These are phyloP conservation scores for Populus simonii DNA, from an alignment of 345 rosid genomes.

Conservation along the genomic window DNA sequence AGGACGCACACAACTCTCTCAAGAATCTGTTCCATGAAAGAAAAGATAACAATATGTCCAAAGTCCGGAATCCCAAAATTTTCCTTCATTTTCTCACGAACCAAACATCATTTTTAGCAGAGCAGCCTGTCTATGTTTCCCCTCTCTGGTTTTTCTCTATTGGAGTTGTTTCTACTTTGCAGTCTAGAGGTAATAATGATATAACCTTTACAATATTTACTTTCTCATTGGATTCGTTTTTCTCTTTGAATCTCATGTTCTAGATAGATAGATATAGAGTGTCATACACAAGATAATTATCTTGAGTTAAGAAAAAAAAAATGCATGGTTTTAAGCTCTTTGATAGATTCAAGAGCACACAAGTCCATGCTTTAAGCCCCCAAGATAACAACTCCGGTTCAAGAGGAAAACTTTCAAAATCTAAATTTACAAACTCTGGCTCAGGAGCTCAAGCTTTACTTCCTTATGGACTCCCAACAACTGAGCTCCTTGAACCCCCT, in stretches of 20 bases:
- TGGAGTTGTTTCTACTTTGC: slow-evolving; percentile 13
- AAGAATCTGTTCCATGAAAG: slow-evolving; percentile 28
- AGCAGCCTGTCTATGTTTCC: not conserved
- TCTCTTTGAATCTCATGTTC: not conserved
- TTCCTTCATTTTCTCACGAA: slow-evolving; percentile 19
- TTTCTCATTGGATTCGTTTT: not conserved
- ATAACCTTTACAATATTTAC: not conserved
- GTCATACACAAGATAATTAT: not conserved
- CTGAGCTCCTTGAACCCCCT: slow-evolving; percentile 66
- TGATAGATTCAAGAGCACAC: slow-evolving; percentile 61
- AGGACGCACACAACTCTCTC: not conserved
- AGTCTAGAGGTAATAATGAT: slow-evolving; percentile 12
- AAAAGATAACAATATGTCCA: slow-evolving; percentile 5
- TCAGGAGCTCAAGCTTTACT: slow-evolving; percentile 47
- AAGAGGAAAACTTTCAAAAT: slow-evolving; percentile 45
- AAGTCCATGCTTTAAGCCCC: slow-evolving; percentile 60
- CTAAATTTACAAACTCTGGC: slow-evolving; percentile 35
- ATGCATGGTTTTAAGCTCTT: slow-evolving; percentile 56
- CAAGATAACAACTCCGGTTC: slow-evolving; percentile 40
- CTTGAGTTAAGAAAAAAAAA: not conserved
- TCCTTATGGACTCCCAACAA: slow-evolving; percentile 63
- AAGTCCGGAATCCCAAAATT: not conserved
- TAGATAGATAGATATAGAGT: not conserved
- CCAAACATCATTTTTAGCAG: slow-evolving; percentile 19
- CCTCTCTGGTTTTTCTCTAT: not conserved